These are phyloP conservation scores for Amanita muscaria DNA, from an alignment of 768 basidiomycete species.

Conservation along the genomic window DNA sequence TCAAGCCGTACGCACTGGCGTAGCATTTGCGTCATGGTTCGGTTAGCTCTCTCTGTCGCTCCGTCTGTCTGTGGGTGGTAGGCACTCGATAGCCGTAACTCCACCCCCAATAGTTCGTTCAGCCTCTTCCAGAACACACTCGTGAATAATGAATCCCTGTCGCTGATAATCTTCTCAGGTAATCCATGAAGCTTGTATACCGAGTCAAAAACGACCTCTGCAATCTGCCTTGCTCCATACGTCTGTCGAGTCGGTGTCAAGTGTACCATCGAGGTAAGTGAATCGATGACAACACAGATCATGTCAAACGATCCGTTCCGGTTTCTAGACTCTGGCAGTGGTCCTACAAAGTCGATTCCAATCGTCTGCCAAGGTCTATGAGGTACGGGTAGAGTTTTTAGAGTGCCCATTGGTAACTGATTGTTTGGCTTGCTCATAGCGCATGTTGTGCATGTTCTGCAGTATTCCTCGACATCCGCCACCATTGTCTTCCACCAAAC, in stretches of 20 bases:
- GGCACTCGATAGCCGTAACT: slow-evolving; percentile 27
- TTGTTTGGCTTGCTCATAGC: slow-evolving; percentile 17
- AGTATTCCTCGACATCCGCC: slow-evolving; percentile 17
- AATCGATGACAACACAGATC: slow-evolving; percentile 21
- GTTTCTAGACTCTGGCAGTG: slow-evolving; percentile 14
- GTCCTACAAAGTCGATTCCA: slow-evolving; percentile 20
- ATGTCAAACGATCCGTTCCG: slow-evolving; percentile 17
- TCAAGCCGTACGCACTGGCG: slow-evolving; percentile 17
- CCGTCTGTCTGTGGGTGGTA: slow-evolving; percentile 38
- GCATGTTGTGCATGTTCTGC: slow-evolving; percentile 20
- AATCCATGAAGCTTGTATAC: slow-evolving; percentile 32
- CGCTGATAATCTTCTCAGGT: slow-evolving; percentile 28
- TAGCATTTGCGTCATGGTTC: slow-evolving; percentile 24
- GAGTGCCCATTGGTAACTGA: slow-evolving; percentile 19
- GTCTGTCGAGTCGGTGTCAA: slow-evolving; percentile 21
- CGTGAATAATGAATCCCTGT: slow-evolving; percentile 33
- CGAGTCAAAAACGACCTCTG: slow-evolving; percentile 24
- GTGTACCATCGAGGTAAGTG: slow-evolving; percentile 16
- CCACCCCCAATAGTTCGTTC: slow-evolving; percentile 19
- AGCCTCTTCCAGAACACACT: slow-evolving; percentile 32
- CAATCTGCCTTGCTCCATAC: slow-evolving; percentile 25
- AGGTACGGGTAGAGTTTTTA: slow-evolving; percentile 20
- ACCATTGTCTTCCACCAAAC: slow-evolving; percentile 33
- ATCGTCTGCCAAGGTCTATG: slow-evolving; percentile 19
- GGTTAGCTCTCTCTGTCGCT: slow-evolving; percentile 26